Base-by-base conservation (phyloP, 768 basidiomycete genomes). In the Boletus insuetus region DNA sequence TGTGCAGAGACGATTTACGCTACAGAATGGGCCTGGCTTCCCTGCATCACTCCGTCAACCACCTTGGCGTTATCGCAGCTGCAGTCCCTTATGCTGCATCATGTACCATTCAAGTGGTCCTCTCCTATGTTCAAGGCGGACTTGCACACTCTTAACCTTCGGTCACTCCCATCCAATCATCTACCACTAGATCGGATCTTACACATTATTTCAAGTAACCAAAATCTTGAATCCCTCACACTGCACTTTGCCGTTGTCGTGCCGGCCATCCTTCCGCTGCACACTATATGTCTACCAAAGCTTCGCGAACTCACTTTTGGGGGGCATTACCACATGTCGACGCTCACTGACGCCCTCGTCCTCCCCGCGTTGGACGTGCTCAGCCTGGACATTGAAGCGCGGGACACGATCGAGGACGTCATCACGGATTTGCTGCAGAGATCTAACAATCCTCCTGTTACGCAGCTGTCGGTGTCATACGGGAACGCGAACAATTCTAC, bases 21-120 rank as follows among this genome's bases (percentile, higher is more conserved):
- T 26, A 64, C 74, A 17, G 87, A 90, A 45, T 90, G 87, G 89
- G 77, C 81, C 8, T 91, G 89, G 89, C 75, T 89, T 17, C 88
- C 87, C 2, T 85, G 79, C 20, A 73, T 75, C 6, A 68, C 71
- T 19, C 69, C 74, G 4, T 67, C 63, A 48, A 63, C 69, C 20
- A 49, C 66, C 14, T 57, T 69, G 42, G 55, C 69, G 22, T 74
- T 87, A 4, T 77, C 81, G 6, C 75, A 76, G 26, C 75, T 89
- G 24, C 66, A 75, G 54, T 77, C 80, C 0, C 71, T 91, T 12
- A 87, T 86, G 24, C 73, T 90, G 12, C 84, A 87, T 61, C 79
- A 87, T 57, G 80, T 85, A 6, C 87, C 89, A 0, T 89, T 90
- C 76, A 86, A 84, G 68, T 87, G 86, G 83, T 84, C 83, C 4